Evolutionary conservation across 164 flowering plant genomes (phyloP).

Genomic region (Cinnamomum chago): DNA sequence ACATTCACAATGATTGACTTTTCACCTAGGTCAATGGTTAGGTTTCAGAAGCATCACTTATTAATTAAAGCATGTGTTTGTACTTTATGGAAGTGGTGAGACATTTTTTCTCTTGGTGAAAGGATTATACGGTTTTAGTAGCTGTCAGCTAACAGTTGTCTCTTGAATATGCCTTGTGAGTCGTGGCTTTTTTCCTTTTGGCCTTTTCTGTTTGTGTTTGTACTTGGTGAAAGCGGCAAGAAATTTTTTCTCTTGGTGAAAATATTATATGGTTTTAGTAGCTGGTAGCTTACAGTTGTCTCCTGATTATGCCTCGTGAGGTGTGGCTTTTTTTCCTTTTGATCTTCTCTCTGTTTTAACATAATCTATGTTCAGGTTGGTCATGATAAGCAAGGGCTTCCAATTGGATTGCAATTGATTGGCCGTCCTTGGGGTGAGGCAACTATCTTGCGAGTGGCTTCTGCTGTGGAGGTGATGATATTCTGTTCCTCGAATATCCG

Average conservation of each 20-base stretch:
- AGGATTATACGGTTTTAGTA: too few species aligned
- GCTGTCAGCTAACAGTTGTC: background rate
- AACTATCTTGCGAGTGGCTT: constrained; percentile 74
- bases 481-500: background rate
- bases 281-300: background rate
- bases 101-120: too few species aligned
- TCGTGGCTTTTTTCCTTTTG: background rate
- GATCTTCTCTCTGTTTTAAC: constrained; percentile 5
- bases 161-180: background rate
- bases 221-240: too few species aligned
- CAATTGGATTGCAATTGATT: constrained; percentile 87
- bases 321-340: background rate
- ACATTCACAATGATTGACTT: too few species aligned
- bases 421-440: constrained; percentile 99
- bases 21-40: background rate
- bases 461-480: constrained; percentile 64
- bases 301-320: background rate
- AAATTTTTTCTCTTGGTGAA: too few species aligned
- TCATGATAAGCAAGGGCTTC: constrained; percentile 95
- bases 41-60: background rate
- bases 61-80: background rate
- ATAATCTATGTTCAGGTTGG: constrained; percentile 58
- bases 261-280: too few species aligned
- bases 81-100: too few species aligned
- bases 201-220: background rate